Evolutionary conservation across 176 grass and related monocot genomes (phyloP), one percentile per base, ranked within the genome.

Genomic region (Metroxylon sagu): DNA sequence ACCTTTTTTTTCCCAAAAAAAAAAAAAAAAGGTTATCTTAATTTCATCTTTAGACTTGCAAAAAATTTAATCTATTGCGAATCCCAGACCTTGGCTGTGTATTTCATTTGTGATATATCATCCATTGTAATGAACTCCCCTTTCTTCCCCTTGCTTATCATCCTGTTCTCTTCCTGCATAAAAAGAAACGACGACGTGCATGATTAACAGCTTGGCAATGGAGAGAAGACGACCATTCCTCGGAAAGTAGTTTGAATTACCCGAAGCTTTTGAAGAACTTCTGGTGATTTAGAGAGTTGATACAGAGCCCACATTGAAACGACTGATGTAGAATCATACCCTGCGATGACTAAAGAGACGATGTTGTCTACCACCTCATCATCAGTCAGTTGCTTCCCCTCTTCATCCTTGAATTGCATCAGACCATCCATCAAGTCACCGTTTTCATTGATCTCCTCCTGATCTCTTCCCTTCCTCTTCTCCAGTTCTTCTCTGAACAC

Each of bases 291-390:
- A 16, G 68, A 26, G 0, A 77, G 23, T 63, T 83, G 74, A 65
- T 83, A 83, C 4, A 14, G 18, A 15, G 79, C 72, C 67, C 72
- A 82, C 79, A 66, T 76, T 18, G 71, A 71, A 27, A 67, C 54
- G 18, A 19, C 62, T n/a, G 73, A 14, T 1, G 79, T 82, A 49
- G 73, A 76, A 21, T 82, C 43, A 2, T 71, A 76, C 66, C 73
- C 79, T 0, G 25, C 79, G 6, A 76, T 0, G 4, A 82, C 26
- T 14, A 71, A 61, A 4, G 67, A 60, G 12, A 82, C 49, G 14
- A 77, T 77, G 62, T 77, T 82, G 30, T 82, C 57, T 1, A 77
- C 64, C 3, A 82, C 56, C 58, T 76, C 61, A 5, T 72, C 62
- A 28, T 72, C 68, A 12, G 21, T 43, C 8, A 81, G 14, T 55